phyloP scores from a whole-genome alignment of 495 filamentous ascomycete genomes.

The Haplographium delicatum region DNA sequence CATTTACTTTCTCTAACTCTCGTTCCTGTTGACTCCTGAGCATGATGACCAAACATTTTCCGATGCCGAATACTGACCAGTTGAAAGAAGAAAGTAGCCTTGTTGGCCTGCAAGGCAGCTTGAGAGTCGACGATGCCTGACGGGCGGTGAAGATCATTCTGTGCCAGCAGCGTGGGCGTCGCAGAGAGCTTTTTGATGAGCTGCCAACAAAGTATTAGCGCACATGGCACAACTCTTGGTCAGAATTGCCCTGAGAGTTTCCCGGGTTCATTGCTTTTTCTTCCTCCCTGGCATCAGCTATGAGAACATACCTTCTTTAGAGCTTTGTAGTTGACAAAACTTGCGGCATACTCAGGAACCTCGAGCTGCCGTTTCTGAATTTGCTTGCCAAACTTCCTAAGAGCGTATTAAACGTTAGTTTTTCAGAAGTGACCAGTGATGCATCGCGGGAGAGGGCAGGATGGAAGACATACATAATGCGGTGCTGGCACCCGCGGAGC shows the following conservation, averaged over 20 bases:
- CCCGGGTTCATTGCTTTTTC: conserved; percentile 14
- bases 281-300: neutral
- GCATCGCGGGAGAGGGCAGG: neutral
- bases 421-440: neutral
- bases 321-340: conserved; percentile 98
- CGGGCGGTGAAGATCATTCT: conserved; percentile 53
- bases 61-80: conserved; percentile 54
- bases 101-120: conserved; percentile 90
- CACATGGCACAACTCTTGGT: conserved; percentile 19
- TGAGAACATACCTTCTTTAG: conserved; percentile 76
- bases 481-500: conserved; percentile 25
- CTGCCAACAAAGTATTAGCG: conserved; percentile 40
- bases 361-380: conserved; percentile 98
- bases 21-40: conserved; percentile 60
- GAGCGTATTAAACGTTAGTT: conserved; percentile 9
- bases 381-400: conserved; percentile 98
- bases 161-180: conserved; percentile 73
- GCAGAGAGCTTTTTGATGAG: conserved; percentile 97
- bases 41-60: conserved; percentile 1
- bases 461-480: conserved; percentile 26
- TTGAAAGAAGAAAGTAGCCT: conserved; percentile 97
- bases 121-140: conserved; percentile 62
- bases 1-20: conserved; percentile 97
- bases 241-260: conserved; percentile 2
- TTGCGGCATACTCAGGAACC: conserved; percentile 97